Evolutionary conservation across 345 rosid genomes (phyloP).

Genomic region (Litchi chinensis): DNA sequence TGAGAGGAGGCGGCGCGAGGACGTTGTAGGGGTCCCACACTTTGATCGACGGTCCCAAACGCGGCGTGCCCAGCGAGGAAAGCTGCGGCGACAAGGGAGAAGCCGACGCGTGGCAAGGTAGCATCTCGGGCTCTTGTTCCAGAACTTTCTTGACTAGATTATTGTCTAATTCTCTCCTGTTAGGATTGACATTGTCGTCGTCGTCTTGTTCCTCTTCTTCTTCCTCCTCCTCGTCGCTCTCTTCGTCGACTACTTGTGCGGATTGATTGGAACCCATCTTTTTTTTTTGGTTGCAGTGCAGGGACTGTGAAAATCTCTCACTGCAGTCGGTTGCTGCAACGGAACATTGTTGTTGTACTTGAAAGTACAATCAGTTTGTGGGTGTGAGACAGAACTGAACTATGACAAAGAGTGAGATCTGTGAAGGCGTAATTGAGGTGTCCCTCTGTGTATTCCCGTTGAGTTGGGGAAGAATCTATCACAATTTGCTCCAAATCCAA

Average conservation of each 20-base stretch:
- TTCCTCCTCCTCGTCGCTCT: constrained; percentile 50
- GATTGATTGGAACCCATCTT: constrained; percentile 78
- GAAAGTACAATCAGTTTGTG: neutral
- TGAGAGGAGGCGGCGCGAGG: constrained; percentile 69
- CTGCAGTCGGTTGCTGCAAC: constrained; percentile 13
- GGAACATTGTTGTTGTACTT: constrained; percentile 5
- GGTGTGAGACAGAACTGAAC: neutral
- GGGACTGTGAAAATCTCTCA: constrained; percentile 19
- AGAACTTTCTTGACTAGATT: constrained; percentile 76
- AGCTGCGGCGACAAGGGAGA: constrained; percentile 93
- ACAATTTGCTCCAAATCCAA: constrained; percentile 7
- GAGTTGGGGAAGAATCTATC: neutral
- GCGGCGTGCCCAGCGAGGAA: constrained; percentile 84
- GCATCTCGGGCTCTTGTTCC: constrained; percentile 86
- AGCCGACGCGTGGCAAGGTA: constrained; percentile 90
- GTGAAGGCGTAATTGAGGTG: neutral
- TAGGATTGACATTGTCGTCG: constrained; percentile 30
- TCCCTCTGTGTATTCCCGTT: neutral
- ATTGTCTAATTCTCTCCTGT: constrained; percentile 35
- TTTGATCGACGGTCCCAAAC: constrained; percentile 86
- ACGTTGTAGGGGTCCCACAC: constrained; percentile 99
- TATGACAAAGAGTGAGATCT: neutral
- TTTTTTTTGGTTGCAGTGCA: constrained; percentile 3
- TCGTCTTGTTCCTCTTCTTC: constrained; percentile 49
- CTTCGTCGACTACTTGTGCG: constrained; percentile 38